Base-by-base conservation (phyloP, 768 basidiomycete species). In the Podaxis mareebaensis region DNA sequence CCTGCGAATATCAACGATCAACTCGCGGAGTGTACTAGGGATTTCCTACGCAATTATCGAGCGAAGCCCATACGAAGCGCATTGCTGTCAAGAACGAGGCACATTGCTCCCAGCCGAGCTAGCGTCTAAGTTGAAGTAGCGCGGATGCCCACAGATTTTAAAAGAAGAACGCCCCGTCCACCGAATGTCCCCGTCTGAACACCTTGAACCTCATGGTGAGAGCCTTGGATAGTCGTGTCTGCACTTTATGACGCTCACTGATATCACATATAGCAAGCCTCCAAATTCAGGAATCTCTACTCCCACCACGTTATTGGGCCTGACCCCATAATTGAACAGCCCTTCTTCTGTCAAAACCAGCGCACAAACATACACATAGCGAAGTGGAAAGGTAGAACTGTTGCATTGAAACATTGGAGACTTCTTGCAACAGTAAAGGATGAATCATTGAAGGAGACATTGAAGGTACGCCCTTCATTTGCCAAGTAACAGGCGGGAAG, bases 351-450 rank as follows among this genome's bases (percentile, higher is more conserved):
- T 4, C 4, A 39, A 5, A 36, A 49, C 2, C 10, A 11, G 20
- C 51, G 52, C 15, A 60, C 49, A 6, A 30, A 60, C 12, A 17
- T 60, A 53, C 48, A 52, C 22, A 8, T 24, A n/a, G 59, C 46
- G 13, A 60, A 1, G 28, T 30, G 15, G 33, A 20, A 52, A 6
- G 39, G 24, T 40, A 5, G n/a, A 40, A 5, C 20, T 0, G 22
- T 60, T 52, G 51, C 51, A 7, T 17, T 60, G 8, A 60, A 60
- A 53, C 49, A 44, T 15, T 60, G 59, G 59, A 52, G 59, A 17
- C 46, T 39, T 11, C 38, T 26, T n/a, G 26, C 20, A 10, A 60
- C 17, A 7, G 5, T 30, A 12, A 17, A 38, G 12, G 42, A 33
- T 26, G 38, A 28, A 22, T 10, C 36, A 24, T 30, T 26, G 20